Evolutionary conservation across 768 basidiomycete genomes (phyloP), one percentile per base, ranked within the genome.

Genomic region (Trametes sanguinea): DNA sequence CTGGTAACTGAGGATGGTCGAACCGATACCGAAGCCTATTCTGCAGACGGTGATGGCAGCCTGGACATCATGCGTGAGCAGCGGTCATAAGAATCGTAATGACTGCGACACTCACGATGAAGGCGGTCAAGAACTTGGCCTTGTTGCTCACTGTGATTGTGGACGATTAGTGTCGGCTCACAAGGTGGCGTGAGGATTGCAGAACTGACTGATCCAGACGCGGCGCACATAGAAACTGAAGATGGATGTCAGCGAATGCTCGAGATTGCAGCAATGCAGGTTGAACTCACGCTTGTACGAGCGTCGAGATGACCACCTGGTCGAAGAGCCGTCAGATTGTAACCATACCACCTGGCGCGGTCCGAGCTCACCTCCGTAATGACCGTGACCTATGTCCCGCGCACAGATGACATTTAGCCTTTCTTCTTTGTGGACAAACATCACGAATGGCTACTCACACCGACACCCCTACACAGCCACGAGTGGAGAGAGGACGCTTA

Each of bases 1-100:
- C n/a, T 50, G 46, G 40, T 61, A 61, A 35, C 60, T 61, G 53
- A 61, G 53, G 46, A 61, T 55, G 2, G 54, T 61, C 29, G 60
- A 61, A 39, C 53, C 60, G 40, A 61, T 55, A 16, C 60, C 60
- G 39, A 61, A 61, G 51, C 59, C 59, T 54, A 60, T 53, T 48
- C 59, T 53, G 52, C 52, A 54, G 17, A 54, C 13, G 32, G 59
- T 54, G 46, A 60, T 35, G 59, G 46, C 47, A 30, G 35, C 45
- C 59, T 54, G 3, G 3, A 11, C 0, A 29, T 17, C 14, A 8
- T 9, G 13, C 8, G n/a, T 54, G 2, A 53, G 16, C 11, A 47
- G 14, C 17, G 14, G 2, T 5, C 17, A 9, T 44, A 9, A 4
- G 33, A 29, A 6, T 2, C 6, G 27, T 2, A 35, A 14, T 9